These are phyloP conservation scores for Ogataea pignaliae DNA, from an alignment of 805 yeast genomes.

Conservation along the genomic window DNA sequence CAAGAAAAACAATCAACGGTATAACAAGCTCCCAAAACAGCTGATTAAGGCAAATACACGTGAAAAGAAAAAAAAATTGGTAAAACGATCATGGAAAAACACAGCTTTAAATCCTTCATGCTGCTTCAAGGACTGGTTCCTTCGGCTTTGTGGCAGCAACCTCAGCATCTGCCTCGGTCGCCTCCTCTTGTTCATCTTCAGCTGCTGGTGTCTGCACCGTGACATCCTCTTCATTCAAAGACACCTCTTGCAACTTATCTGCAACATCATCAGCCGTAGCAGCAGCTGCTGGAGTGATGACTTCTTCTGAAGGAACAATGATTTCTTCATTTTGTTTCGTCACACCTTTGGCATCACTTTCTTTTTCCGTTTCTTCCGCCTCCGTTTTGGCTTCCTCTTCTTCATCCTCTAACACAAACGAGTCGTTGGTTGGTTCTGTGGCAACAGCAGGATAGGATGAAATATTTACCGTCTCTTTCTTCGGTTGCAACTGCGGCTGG, in stretches of 20 bases:
- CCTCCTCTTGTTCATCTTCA: too few relatives aligned
- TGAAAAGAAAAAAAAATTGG: too few relatives aligned
- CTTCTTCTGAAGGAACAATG: constrained; percentile 6
- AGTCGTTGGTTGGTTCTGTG: constrained; percentile 18
- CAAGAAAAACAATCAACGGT: too few relatives aligned
- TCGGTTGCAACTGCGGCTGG: background rate
- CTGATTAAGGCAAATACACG: too few relatives aligned
- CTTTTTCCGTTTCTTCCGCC: constrained; percentile 25
- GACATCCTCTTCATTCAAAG: constrained; percentile 9
- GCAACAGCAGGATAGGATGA: constrained; percentile 37
- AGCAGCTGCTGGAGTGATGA: background rate
- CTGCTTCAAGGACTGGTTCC: too few relatives aligned
- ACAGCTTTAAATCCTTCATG: too few relatives aligned
- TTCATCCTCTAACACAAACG: constrained; percentile 29
- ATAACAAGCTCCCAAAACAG: too few relatives aligned
- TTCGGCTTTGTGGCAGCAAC: background rate
- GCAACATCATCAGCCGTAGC: constrained; percentile 1
- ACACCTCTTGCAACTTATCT: constrained; percentile 4
- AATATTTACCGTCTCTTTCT: background rate
- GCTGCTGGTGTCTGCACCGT: constrained; percentile 9
- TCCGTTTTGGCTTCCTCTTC: constrained; percentile 25
- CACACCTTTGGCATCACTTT: constrained; percentile 28
- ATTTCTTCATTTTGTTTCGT: constrained; percentile 7
- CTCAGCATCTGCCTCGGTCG: constrained; percentile 5
- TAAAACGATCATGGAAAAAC: too few relatives aligned